Conservation (phyloP, 352 stramenopile species). For the Globisporangium heterothallicum region DNA sequence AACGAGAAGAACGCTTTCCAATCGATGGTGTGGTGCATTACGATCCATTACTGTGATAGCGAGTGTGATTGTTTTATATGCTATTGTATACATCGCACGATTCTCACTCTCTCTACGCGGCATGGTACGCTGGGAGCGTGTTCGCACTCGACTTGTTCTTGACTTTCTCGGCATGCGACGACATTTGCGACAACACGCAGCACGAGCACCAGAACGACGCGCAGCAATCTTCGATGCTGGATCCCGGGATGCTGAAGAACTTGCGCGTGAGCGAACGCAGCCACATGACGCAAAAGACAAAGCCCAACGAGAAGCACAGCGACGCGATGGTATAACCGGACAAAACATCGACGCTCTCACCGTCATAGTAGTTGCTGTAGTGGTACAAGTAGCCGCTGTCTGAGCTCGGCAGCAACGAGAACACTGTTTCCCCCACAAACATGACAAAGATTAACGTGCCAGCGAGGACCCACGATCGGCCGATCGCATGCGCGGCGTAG, state of each 20-base stretch:
- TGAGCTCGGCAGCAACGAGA: not conserved
- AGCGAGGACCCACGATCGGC: slow-evolving; percentile 9
- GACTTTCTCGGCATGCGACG: slow-evolving; percentile 16
- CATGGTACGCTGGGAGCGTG: slow-evolving; percentile 9
- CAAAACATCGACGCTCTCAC: slow-evolving; percentile 15
- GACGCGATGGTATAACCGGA: not conserved
- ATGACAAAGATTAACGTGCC: slow-evolving; percentile 2
- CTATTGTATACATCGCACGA: too few species aligned
- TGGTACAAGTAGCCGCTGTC: not conserved
- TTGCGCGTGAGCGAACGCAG: slow-evolving; percentile 2
- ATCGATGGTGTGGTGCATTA: too few species aligned
- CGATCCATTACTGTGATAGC: too few species aligned
- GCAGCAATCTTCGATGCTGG: slow-evolving; percentile 9
- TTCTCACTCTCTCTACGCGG: not conserved
- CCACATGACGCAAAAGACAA: not conserved
- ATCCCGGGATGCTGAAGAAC: slow-evolving; percentile 14
- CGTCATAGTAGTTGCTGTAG: slow-evolving; percentile 18
- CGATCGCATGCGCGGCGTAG: slow-evolving; percentile 6
- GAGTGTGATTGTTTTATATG: too few species aligned
- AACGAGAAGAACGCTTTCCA: too few species aligned
- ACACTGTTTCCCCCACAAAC: not conserved
- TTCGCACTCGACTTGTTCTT: slow-evolving; percentile 8
- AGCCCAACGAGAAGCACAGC: not conserved
- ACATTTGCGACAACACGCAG: slow-evolving; percentile 23
- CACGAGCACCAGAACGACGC: slow-evolving; percentile 17